These are phyloP conservation scores for Cyathus striatus DNA, from an alignment of 768 basidiomycete genomes.

Conservation along the genomic window DNA sequence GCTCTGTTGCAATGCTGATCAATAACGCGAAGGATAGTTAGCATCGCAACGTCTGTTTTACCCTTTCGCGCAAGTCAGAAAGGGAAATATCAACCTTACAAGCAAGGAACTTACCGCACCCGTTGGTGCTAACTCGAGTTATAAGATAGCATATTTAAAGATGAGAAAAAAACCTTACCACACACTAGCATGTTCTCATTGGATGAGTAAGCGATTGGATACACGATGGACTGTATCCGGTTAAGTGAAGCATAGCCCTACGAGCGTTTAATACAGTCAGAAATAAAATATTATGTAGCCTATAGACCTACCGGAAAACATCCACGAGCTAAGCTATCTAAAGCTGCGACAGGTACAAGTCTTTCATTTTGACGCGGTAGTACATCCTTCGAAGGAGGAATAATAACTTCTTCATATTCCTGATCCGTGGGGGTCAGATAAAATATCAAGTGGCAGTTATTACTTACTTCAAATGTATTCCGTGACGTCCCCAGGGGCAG, in stretches of 20 bases:
- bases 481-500: slow-evolving; percentile 81
- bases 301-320: slow-evolving; percentile 70
- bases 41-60: slow-evolving; percentile 98
- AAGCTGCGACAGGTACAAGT: slow-evolving; percentile 62
- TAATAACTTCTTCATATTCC: slow-evolving; percentile 85
- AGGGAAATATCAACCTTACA: too few relatives aligned
- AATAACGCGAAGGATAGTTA: slow-evolving; percentile 86
- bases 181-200: slow-evolving; percentile 97
- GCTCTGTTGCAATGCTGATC: slow-evolving; percentile 50
- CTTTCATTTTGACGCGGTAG: slow-evolving; percentile 71
- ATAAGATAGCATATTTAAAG: neutral
- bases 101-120: slow-evolving; percentile 86
- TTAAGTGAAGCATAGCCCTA: slow-evolving; percentile 88
- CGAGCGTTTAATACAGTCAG: slow-evolving; percentile 2
- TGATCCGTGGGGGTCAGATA: slow-evolving; percentile 30
- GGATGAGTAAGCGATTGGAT: slow-evolving; percentile 86
- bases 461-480: slow-evolving; percentile 56
- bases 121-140: slow-evolving; percentile 69
- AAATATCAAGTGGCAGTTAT: slow-evolving; percentile 1
- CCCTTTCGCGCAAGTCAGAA: slow-evolving; percentile 72
- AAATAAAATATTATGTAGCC: neutral
- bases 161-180: slow-evolving; percentile 42
- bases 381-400: slow-evolving; percentile 79
- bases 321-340: slow-evolving; percentile 72
- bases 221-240: slow-evolving; percentile 93